Percentiles rank a stretch among this genome's conserved stretches.
phyloP scores from a whole-genome alignment of 179 eudicot species.

The Silene noctiflora region DNA sequence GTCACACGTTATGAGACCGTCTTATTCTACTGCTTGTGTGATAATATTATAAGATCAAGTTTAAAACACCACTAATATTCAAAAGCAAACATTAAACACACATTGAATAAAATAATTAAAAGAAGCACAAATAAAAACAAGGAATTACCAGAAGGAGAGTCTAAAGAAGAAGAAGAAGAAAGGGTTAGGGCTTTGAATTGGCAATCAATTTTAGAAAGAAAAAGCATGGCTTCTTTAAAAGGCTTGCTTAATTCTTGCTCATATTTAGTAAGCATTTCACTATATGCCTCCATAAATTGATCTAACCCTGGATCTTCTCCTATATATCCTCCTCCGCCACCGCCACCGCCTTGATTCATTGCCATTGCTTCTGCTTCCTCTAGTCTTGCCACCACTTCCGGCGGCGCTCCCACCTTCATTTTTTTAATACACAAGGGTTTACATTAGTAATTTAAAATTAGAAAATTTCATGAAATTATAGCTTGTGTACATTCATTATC shows the following conservation, averaged over 20 bases:
- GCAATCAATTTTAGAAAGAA: slow-evolving; percentile 72
- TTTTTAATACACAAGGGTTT: not conserved
- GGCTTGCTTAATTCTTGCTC: slow-evolving; percentile 94
- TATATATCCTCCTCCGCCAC: slow-evolving; percentile 28
- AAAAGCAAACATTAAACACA: not conserved
- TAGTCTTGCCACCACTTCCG: slow-evolving; percentile 79
- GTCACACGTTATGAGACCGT: too few relatives aligned
- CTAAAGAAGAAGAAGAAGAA: slow-evolving; percentile 43
- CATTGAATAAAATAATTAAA: not conserved
- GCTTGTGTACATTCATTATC: too few relatives aligned
- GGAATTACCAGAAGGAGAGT: slow-evolving; percentile 32
- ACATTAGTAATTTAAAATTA: not conserved
- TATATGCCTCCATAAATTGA: slow-evolving; percentile 97
- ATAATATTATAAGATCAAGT: not conserved
- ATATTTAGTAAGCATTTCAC: slow-evolving; percentile 89
- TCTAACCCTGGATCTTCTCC: slow-evolving; percentile 89
- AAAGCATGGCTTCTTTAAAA: slow-evolving; percentile 92
- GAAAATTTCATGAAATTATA: too few relatives aligned
- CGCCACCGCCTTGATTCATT: slow-evolving; percentile 24
- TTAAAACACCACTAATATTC: not conserved
- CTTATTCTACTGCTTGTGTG: not conserved
- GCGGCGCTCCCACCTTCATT: slow-evolving; percentile 89
- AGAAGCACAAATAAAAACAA: not conserved
- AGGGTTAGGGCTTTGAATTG: slow-evolving; percentile 84
- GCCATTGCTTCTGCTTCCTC: slow-evolving; percentile 61